Conservation (phyloP, 1,284 basidiomycete genomes). For the Melampsora americana region DNA sequence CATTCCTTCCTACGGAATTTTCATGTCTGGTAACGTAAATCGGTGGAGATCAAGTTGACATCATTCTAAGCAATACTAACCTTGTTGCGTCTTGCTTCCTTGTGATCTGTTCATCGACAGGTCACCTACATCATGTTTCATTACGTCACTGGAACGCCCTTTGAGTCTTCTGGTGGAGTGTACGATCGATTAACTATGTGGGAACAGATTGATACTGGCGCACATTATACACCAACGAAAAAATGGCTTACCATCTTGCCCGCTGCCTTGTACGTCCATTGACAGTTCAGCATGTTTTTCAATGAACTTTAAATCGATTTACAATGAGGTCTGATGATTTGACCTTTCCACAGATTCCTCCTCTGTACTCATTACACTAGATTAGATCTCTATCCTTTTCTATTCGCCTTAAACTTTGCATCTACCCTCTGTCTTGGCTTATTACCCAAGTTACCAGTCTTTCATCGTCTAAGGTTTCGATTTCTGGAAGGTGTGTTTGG, state of each 20-base stretch:
- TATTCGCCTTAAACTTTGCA: slow-evolving; percentile 86
- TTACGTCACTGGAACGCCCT: slow-evolving; percentile 94
- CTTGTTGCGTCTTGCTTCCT: too few relatives aligned
- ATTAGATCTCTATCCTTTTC: slow-evolving; percentile 77
- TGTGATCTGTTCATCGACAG: slow-evolving; percentile 57
- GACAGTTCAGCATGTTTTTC: slow-evolving; percentile 9
- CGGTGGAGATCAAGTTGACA: too few relatives aligned
- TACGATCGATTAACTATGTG: slow-evolving; percentile 97
- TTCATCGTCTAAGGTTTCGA: slow-evolving; percentile 55
- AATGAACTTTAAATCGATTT: too few relatives aligned
- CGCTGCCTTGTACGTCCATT: slow-evolving; percentile 73
- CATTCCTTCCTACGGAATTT: background rate
- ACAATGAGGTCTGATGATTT: background rate
- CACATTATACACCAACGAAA: slow-evolving; percentile 96
- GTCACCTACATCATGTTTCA: slow-evolving; percentile 98
- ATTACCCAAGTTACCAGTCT: slow-evolving; percentile 92
- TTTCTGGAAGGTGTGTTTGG: slow-evolving; percentile 44
- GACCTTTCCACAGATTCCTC: slow-evolving; percentile 67
- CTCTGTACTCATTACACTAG: slow-evolving; percentile 93
- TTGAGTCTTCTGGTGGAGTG: slow-evolving; percentile 82
- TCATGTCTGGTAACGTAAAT: too few relatives aligned
- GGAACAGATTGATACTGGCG: slow-evolving; percentile 99
- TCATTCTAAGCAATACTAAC: too few relatives aligned
- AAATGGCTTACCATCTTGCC: slow-evolving; percentile 95
- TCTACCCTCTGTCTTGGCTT: slow-evolving; percentile 76